phyloP scores from a whole-genome alignment of 169 alveolate species.

The Toxoplasma gondii region DNA sequence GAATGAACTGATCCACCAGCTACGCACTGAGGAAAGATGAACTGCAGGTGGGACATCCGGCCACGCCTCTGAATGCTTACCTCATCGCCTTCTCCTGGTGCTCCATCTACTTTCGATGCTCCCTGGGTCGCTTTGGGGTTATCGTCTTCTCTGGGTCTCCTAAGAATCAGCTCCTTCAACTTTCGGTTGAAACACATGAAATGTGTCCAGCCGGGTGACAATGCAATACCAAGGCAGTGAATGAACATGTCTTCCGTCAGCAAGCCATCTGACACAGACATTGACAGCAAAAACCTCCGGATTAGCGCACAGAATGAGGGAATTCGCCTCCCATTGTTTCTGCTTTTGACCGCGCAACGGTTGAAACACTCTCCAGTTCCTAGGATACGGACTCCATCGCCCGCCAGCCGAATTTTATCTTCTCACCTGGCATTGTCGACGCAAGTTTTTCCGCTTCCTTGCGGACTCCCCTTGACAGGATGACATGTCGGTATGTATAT shows the following conservation, averaged over 20 bases:
- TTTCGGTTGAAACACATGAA: slow-evolving; percentile 84
- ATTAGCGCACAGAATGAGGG: not conserved
- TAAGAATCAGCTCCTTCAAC: slow-evolving; percentile 82
- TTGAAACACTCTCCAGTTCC: no score
- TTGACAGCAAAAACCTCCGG: no score
- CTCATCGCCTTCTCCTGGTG: slow-evolving; percentile 66
- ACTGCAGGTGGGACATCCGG: not conserved
- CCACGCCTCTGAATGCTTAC: not conserved
- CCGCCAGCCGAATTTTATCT: no score
- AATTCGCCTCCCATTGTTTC: not conserved
- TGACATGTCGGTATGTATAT: slow-evolving; percentile 83
- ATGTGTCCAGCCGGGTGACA: slow-evolving; percentile 89
- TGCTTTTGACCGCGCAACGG: not conserved
- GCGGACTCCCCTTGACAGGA: slow-evolving; percentile 83
- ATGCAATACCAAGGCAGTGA: slow-evolving; percentile 80
- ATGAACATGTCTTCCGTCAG: slow-evolving; percentile 84
- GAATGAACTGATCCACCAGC: not conserved
- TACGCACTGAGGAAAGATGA: not conserved
- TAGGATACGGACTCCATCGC: no score
- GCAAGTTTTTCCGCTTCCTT: slow-evolving; percentile 83
- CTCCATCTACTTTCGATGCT: slow-evolving; percentile 54
- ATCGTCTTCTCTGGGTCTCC: slow-evolving; percentile 71
- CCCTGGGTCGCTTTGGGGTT: slow-evolving; percentile 10
- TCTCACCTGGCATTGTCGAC: slow-evolving; percentile 73
- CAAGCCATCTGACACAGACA: slow-evolving; percentile 67